Evolutionary conservation across 345 rosid species (phyloP), one percentile per base, ranked within the genome.

Genomic region (Pistacia vera): DNA sequence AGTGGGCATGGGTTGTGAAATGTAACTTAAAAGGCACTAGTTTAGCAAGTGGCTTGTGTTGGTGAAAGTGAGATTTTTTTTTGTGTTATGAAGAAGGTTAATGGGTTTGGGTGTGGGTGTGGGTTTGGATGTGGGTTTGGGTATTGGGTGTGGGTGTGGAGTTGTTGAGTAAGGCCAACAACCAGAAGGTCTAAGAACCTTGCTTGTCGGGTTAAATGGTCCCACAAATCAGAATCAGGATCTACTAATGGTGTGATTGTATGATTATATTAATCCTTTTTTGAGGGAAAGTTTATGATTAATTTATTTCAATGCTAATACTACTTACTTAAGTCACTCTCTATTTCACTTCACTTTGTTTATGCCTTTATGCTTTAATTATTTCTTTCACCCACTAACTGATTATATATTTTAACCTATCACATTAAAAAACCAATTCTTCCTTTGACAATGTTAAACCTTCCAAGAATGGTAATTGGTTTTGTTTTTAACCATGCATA

Each of bases 161-260:
- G 87, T 87, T 61, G 88, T 80, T 81, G 66, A 81, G 82, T 38
- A 41, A 61, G 82, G 84, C 87, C 84, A 90, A 76, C 92, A 76
- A 83, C 83, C 81, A 83, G 68, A 72, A 75, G 83, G 82, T 73
- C 78, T 52, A 57, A 64, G 77, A 71, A 74, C 78, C 83, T 68
- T 80, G 65, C 81, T 70, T 87, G 88, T 80, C 83, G 80, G 84
- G 77, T 82, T 61, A 71, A 72, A 88, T 87, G 91, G 94, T 84
- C 95, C 92, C 70, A 77, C 84, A 82, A 81, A 90, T 92, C 89
- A 76, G 82, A 80, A 83, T 74, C 83, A 77, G 87, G 93, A 92
- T 89, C 91, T 85, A 69, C 76, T 79, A 2, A 69, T 68, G 46
- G 73, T 83, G 80, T 83, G 83, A 68, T 14, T 80, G 71, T 79